Percentiles rank a stretch among this genome's conserved stretches.
phyloP scores from a whole-genome alignment of 495 filamentous ascomycete species.

The Hypoxylon crocopeplum region DNA sequence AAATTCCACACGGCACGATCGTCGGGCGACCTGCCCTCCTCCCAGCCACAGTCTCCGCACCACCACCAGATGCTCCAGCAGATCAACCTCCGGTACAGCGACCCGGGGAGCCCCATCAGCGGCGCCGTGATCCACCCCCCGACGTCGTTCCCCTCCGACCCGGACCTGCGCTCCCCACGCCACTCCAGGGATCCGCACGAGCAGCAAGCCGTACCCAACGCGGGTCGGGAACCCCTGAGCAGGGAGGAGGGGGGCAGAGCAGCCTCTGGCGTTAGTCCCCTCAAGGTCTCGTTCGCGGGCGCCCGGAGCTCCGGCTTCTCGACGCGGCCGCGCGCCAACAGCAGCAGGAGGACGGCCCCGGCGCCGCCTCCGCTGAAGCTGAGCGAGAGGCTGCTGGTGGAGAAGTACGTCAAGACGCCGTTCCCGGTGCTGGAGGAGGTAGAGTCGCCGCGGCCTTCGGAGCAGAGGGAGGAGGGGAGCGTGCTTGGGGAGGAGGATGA shows the following conservation, averaged over 20 bases:
- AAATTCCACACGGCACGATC: conserved; percentile 1
- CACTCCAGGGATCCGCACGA: background rate
- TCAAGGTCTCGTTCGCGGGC: conserved; percentile 12
- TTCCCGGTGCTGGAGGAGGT: conserved; percentile 7
- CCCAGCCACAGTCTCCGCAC: background rate
- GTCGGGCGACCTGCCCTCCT: background rate
- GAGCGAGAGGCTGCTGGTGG: conserved; percentile 18
- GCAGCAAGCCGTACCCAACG: background rate
- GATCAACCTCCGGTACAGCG: conserved; percentile 30
- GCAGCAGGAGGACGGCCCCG: conserved; percentile 9
- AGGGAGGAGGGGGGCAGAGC: too few relatives aligned
- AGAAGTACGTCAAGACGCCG: conserved; percentile 35
- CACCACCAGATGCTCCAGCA: conserved; percentile 18
- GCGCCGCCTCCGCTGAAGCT: conserved; percentile 37
- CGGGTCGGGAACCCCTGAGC: too few relatives aligned
- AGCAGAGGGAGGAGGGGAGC: too few relatives aligned
- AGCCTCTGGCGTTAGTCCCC: too few relatives aligned
- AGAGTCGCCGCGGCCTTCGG: too few relatives aligned
- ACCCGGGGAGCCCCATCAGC: conserved; percentile 27
- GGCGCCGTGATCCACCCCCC: conserved; percentile 30
- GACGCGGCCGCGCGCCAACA: conserved; percentile 6
- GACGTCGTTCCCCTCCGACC: conserved; percentile 22
- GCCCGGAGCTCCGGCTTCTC: conserved; percentile 3
- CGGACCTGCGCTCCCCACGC: conserved; percentile 4
- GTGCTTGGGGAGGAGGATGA: too few relatives aligned